phyloP scores from a whole-genome alignment of 257 asterid species.

The Solanum chmielewskii region DNA sequence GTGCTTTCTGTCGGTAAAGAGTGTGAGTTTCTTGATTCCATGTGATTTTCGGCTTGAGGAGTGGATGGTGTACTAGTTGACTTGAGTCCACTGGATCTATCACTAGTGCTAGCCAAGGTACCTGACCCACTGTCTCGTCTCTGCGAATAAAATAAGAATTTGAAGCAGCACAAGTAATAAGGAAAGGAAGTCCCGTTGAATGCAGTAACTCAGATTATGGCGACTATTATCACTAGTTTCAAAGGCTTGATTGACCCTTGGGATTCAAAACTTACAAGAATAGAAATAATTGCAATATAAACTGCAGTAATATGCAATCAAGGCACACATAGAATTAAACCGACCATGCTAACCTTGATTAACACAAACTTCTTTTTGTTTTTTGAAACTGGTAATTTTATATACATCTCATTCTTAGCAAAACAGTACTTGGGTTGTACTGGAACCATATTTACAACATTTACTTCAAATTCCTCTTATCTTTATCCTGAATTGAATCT shows the following conservation, averaged over 20 bases:
- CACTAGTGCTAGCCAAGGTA: constrained; percentile 77
- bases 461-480: background rate
- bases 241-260: background rate
- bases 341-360: background rate
- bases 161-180: constrained; percentile 7
- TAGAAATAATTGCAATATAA: background rate
- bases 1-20: constrained; percentile 58
- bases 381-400: background rate
- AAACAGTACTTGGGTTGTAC: background rate
- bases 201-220: background rate
- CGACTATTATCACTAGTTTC: background rate
- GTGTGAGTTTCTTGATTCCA: constrained; percentile 58
- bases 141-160: constrained; percentile 19
- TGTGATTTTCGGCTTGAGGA: constrained; percentile 70
- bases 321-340: background rate
- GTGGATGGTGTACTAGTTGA: constrained; percentile 80
- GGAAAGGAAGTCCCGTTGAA: background rate
- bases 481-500: background rate
- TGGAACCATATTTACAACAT: background rate
- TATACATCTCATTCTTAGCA: background rate
- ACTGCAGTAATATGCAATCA: background rate
- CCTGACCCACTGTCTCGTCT: constrained; percentile 78
- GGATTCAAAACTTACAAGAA: background rate
- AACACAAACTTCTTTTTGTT: background rate
- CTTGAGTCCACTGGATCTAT: constrained; percentile 86